These are phyloP conservation scores for Diplodia intermedia DNA, from an alignment of 2,329 filamentous ascomycete species.

Conservation along the genomic window DNA sequence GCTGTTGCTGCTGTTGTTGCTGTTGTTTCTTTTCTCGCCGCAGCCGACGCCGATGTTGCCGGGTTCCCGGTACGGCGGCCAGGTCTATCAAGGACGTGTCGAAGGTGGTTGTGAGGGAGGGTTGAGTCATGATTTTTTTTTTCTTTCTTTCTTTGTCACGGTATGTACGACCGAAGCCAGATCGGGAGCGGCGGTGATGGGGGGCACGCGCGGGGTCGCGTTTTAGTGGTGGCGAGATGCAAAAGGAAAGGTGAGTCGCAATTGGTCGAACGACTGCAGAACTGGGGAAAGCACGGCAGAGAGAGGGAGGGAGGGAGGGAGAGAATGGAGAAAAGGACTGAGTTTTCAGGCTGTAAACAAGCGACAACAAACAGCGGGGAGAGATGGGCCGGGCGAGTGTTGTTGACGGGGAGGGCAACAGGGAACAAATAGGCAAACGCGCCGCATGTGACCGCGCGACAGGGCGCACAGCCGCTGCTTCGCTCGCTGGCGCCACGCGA, in stretches of 20 bases:
- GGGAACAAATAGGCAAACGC: conserved; percentile 23
- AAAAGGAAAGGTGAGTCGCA: neutral
- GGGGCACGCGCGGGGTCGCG: neutral
- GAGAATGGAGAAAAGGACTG: neutral
- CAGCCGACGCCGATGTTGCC: neutral
- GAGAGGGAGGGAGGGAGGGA: too few relatives aligned
- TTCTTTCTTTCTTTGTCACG: neutral
- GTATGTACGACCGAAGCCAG: neutral
- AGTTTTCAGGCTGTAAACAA: neutral
- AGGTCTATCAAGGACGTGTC: conserved; percentile 48
- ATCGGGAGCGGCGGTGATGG: neutral
- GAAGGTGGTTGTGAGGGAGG: conserved; percentile 47
- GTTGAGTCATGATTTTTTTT: conserved; percentile 44
- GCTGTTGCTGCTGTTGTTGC: neutral
- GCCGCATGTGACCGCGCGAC: conserved; percentile 28
- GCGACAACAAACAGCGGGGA: neutral
- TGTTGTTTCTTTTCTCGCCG: neutral
- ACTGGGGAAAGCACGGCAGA: neutral
- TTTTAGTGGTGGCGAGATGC: neutral
- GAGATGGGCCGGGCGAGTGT: neutral
- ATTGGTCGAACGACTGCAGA: neutral
- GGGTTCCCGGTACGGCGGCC: neutral
- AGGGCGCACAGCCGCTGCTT: neutral
- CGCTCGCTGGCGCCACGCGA: conserved; percentile 8
- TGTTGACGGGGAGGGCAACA: neutral